Evolutionary conservation across 1,284 basidiomycete species (phyloP).

Genomic region (Gomphus bonarii): DNA sequence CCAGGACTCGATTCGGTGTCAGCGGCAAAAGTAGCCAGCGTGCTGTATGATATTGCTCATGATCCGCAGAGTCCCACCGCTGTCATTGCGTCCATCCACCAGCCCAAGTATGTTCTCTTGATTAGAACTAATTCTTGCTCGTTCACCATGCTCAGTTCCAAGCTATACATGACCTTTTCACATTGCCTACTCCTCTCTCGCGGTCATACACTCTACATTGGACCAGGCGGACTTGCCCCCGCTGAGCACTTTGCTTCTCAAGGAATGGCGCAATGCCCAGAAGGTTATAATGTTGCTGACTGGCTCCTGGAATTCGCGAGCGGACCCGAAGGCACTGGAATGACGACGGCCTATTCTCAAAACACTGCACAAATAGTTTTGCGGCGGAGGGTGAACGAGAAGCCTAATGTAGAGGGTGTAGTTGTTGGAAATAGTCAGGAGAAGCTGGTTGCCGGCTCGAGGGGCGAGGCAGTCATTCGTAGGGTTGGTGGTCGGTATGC

Average conservation of each 20-base stretch:
- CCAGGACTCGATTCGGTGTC: constrained; percentile 78
- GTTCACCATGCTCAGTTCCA: constrained; percentile 39
- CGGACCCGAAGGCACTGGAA: constrained; percentile 34
- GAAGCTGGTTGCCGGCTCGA: background rate
- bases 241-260: constrained; percentile 49
- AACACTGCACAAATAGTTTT: background rate
- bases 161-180: constrained; percentile 78
- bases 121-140: background rate
- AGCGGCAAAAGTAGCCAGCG: constrained; percentile 66
- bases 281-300: constrained; percentile 85
- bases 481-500: constrained; percentile 28
- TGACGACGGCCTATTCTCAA: constrained; percentile 25
- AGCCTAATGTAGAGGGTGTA: background rate
- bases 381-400: background rate
- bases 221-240: constrained; percentile 58
- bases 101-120: constrained; percentile 47
- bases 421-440: background rate
- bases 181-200: constrained; percentile 68
- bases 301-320: constrained; percentile 80
- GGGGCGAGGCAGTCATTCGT: constrained; percentile 9
- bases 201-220: constrained; percentile 74
- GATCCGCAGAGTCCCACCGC: constrained; percentile 62
- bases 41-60: constrained; percentile 65
- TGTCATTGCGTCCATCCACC: constrained; percentile 81
- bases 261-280: constrained; percentile 36